Conservation (phyloP, 345 rosid genomes). For the Cardiospermum halicacabum region DNA sequence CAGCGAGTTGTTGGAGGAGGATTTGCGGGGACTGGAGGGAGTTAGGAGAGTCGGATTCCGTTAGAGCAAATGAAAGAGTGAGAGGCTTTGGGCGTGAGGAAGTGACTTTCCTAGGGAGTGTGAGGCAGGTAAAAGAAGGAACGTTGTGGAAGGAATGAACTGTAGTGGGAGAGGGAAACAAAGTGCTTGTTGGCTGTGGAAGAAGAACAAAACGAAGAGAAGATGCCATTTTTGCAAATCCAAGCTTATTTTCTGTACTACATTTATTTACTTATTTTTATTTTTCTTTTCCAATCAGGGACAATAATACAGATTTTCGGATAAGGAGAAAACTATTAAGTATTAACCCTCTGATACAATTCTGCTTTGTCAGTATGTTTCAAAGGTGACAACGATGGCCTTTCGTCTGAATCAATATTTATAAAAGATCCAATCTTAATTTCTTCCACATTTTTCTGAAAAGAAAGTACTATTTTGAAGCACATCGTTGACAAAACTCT, state of each 20-base stretch:
- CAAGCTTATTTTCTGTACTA: too few species aligned
- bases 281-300: background rate
- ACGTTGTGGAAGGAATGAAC: conserved; percentile 19
- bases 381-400: background rate
- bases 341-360: background rate
- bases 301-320: background rate
- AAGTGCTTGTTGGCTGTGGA: conserved; percentile 32
- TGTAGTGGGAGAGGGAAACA: conserved; percentile 23
- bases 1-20: conserved; percentile 63
- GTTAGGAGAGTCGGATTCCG: conserved; percentile 67
- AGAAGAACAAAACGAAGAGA: conserved; percentile 22
- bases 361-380: background rate
- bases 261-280: too few species aligned
- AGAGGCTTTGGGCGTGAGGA: conserved; percentile 29
- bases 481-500: too few species aligned
- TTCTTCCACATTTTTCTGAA: too few species aligned
- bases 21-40: conserved; percentile 38
- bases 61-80: conserved; percentile 42
- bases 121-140: conserved; percentile 26
- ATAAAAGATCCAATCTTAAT: background rate
- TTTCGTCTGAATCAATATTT: background rate
- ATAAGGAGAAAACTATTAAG: background rate
- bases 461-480: too few species aligned
- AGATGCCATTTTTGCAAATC: conserved; percentile 36
- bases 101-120: conserved; percentile 11